Evolutionary conservation across 805 yeast genomes (phyloP), one percentile per base, ranked within the genome.

Genomic region (Kodamaea restingae): DNA sequence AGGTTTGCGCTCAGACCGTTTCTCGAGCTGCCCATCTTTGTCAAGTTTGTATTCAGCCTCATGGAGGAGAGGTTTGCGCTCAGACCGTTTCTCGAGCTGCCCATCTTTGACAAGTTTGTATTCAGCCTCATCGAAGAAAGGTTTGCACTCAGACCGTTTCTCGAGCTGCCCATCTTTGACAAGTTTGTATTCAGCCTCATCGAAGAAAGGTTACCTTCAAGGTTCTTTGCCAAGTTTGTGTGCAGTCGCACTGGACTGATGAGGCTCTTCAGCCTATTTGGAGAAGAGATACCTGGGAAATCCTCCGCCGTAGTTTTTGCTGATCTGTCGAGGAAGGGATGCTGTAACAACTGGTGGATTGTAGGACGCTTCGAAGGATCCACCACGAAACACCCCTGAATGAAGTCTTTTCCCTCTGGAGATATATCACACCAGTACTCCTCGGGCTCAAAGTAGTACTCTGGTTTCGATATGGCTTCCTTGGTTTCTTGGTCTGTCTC

Each of bases 401-500:
- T 64, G 48, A 84, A 81, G 43, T 75, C 75, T 56, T 74, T 73
- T 31, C 84, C 83, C n/a, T 63, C 62, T 3, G 54, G 51, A 12
- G 79, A 67, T 15, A 78, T 71, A 38, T 69, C 67, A 18, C 54
- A 58, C 81, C 84, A 75, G 51, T 75, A 71, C 45, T 71, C 75
- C 4, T 67, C 73, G n/a, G 85, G 84, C 43, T 78, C 83, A 46
- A 78, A 78, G 40, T 66, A 63, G 50, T 67, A 81, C 43, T 82
- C 83, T n/a, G 73, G 78, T 10, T 55, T 63, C 15, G 53, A 41
- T n/a, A 83, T 81, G 25, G 86, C 84, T 29, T 76, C 71, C 49
- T 72, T 68, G 9, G 88, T 85, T 51, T 83, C 88, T 1, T 71
- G 73, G 28, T 80, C 81, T 4, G 78, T 72, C 37, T 82, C 88